Percentiles rank a stretch among this genome's conserved stretches.
Conservation (phyloP, 441 rosid genomes). For the Dalechampia spathulata region DNA sequence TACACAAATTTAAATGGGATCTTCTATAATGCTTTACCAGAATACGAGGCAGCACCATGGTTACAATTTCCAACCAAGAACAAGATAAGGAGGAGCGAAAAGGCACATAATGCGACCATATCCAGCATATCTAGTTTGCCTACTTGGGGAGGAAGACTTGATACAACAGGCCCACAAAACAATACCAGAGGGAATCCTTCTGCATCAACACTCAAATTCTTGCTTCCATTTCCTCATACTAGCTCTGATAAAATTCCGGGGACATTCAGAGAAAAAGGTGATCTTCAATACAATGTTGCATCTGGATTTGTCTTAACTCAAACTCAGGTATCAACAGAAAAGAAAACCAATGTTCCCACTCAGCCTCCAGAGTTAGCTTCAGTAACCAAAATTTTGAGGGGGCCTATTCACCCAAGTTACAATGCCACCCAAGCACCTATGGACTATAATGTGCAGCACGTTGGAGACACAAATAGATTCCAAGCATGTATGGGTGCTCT, state of each 20-base stretch:
- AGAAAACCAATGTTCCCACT: slow-evolving; percentile 48
- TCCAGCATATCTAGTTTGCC: slow-evolving; percentile 22
- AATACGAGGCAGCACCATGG: slow-evolving; percentile 29
- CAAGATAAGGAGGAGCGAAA: slow-evolving; percentile 46
- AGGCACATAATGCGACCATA: slow-evolving; percentile 29
- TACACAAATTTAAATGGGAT: slow-evolving; percentile 28
- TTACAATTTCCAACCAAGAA: slow-evolving; percentile 24
- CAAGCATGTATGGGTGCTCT: slow-evolving; percentile 29
- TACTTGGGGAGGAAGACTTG: slow-evolving; percentile 13
- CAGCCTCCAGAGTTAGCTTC: slow-evolving; percentile 38
- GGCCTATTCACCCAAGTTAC: slow-evolving; percentile 15
- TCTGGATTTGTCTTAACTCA: too few species aligned
- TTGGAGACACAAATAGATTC: slow-evolving; percentile 17
- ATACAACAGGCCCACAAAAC: slow-evolving; percentile 13
- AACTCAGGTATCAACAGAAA: slow-evolving; percentile 33
- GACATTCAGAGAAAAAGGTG: slow-evolving; percentile 25
- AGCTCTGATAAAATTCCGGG: slow-evolving; percentile 14
- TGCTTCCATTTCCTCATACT: slow-evolving; percentile 19
- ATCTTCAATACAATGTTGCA: slow-evolving; percentile 19
- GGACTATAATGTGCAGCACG: slow-evolving; percentile 19
- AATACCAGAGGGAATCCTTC: slow-evolving; percentile 9
- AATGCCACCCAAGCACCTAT: slow-evolving; percentile 17
- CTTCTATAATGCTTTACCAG: slow-evolving; percentile 29
- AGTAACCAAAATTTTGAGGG: slow-evolving; percentile 25
- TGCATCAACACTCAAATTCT: slow-evolving; percentile 14